Conservation (phyloP, 441 rosid species). For the Manihot esculenta region DNA sequence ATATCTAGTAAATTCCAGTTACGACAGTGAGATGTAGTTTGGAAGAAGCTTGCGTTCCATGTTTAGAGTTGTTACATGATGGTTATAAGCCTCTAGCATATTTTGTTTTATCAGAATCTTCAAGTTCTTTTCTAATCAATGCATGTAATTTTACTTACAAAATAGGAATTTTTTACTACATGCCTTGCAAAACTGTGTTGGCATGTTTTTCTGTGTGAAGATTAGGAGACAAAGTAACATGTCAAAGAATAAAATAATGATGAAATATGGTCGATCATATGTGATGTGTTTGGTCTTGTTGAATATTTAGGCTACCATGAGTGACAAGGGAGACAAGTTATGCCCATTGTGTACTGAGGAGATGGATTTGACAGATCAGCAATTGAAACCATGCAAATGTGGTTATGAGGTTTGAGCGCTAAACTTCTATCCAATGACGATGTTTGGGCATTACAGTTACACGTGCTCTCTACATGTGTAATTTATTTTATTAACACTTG, state of each 20-base stretch:
- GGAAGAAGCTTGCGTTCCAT: background rate
- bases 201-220: background rate
- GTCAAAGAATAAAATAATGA: background rate
- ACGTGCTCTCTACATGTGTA: background rate
- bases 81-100: background rate
- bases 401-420: constrained; percentile 68
- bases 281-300: constrained; percentile 1
- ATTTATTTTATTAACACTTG: background rate
- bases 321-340: constrained; percentile 76
- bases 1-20: background rate
- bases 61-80: background rate
- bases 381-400: constrained; percentile 92
- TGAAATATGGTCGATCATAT: background rate
- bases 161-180: background rate
- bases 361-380: constrained; percentile 96
- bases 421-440: constrained; percentile 17
- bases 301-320: constrained; percentile 51
- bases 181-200: background rate
- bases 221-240: background rate
- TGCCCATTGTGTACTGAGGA: constrained; percentile 92
- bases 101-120: background rate
- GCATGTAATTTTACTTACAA: background rate
- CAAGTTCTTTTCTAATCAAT: background rate
- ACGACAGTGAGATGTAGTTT: background rate
- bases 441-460: background rate